Base-by-base conservation (phyloP, 2,329 filamentous ascomycete genomes). In the Dactylellina haptotyla region DNA sequence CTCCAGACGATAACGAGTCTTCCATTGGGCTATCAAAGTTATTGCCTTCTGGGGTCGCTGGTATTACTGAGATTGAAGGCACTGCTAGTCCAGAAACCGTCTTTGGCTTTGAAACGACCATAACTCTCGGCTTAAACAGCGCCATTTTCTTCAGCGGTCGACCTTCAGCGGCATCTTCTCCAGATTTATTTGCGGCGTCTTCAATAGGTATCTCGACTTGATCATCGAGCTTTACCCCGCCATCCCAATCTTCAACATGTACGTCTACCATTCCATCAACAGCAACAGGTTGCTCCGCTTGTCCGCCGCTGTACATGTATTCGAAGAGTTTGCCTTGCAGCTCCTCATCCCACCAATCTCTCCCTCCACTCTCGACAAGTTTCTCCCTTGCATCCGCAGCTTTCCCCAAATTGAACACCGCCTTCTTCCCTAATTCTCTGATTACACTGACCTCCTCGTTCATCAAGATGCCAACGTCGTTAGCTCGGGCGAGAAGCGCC, bases 361-460 rank as follows among this genome's bases (percentile, higher is more conserved):
- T 18, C 8, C 63, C 58, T 18, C 71, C 63, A 12, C 4, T 28
- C 6, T 62, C 57, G 8, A 75, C 64, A 9, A 45, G 58, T 43
- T 73, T 65, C 16, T 34, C 62, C 41, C 74, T 67, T 23, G 75
- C 59, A n/a, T 65, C 63, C 34, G 63, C 72, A 54, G 72, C 70
- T 18, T 75, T 57, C 1, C 56, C 58, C 23, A 75, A 26, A 53
- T 69, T 69, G 75, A 67, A 46, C 51, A 76, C 62, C 25, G 69
- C 69, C 48, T 63, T 76, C 64, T 78, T 78, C 20, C 75, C 77
- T 23, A 78, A 34, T 45, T 77, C 77, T 23, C 77, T 75, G 16
- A 78, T 41, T 25, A 77, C 72, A 39, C 59, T 69, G 3, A 75
- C 67, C 45, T 78, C 77, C 16, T 77, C 77, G 9, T 77, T 76